Conservation (phyloP, 1,139 yeast genomes). For the Pichia inconspicua region DNA sequence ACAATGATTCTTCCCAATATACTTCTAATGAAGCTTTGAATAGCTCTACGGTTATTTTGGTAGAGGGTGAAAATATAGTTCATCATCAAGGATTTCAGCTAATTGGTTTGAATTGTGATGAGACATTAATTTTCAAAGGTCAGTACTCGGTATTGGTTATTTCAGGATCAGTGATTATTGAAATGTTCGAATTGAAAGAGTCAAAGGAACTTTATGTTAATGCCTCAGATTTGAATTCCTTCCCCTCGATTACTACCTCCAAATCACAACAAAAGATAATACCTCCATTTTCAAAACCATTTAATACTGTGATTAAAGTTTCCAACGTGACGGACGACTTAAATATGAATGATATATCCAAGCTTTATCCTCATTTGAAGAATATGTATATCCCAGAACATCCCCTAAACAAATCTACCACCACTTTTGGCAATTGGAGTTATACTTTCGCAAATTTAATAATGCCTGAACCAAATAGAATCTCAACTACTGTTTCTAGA, state of each 20-base stretch:
- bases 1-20: neutral
- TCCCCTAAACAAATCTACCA: neutral
- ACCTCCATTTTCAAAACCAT: neutral
- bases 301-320: slow-evolving; percentile 5
- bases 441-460: slow-evolving; percentile 8
- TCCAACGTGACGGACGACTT: slow-evolving; percentile 1
- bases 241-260: slow-evolving; percentile 42
- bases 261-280: neutral
- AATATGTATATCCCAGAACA: slow-evolving; percentile 28
- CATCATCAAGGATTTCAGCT: slow-evolving; percentile 29
- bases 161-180: slow-evolving; percentile 49
- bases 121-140: slow-evolving; percentile 52
- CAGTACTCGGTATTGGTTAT: slow-evolving; percentile 45
- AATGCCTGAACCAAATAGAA: slow-evolving; percentile 7
- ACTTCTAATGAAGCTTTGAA: neutral
- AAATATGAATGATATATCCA: slow-evolving; percentile 29
- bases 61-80: slow-evolving; percentile 18
- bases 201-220: slow-evolving; percentile 28
- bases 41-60: slow-evolving; percentile 3
- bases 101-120: slow-evolving; percentile 39
- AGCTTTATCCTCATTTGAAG: slow-evolving; percentile 43
- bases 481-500: slow-evolving; percentile 13
- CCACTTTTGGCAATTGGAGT: slow-evolving; percentile 14
- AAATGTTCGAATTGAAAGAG: slow-evolving; percentile 20
- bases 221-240: slow-evolving; percentile 47